Evolutionary conservation across 768 basidiomycete genomes (phyloP).

Genomic region (Polyporus arcularius): DNA sequence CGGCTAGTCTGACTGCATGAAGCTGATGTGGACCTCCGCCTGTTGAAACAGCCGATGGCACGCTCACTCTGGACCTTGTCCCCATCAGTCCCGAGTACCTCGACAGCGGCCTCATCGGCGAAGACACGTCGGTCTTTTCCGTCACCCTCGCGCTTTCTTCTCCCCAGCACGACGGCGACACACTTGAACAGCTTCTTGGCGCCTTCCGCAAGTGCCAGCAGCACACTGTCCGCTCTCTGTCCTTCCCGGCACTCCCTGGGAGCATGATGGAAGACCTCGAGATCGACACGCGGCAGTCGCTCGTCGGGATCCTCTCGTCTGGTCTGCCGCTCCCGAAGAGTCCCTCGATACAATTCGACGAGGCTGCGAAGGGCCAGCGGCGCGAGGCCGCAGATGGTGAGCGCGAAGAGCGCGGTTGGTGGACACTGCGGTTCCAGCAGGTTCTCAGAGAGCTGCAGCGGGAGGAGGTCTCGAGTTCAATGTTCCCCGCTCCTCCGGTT

Average conservation of each 20-base stretch:
- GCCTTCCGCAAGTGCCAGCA: constrained; percentile 56
- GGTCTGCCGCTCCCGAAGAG: constrained; percentile 69
- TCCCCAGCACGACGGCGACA: constrained; percentile 15
- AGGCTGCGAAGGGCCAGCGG: not conserved
- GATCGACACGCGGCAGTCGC: constrained; percentile 34
- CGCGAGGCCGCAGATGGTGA: constrained; percentile 37
- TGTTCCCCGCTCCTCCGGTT: not conserved
- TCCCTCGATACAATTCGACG: constrained; percentile 61
- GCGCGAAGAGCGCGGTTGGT: constrained; percentile 73
- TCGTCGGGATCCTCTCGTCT: constrained; percentile 42
- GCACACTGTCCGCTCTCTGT: constrained; percentile 46
- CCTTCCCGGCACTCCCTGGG: constrained; percentile 38
- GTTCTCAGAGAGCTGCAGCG: constrained; percentile 56
- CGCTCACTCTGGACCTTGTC: constrained; percentile 50
- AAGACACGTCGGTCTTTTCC: constrained; percentile 33
- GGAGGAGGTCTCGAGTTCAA: constrained; percentile 17
- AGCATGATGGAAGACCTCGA: constrained; percentile 32
- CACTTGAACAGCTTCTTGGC: constrained; percentile 30
- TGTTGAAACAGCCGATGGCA: constrained; percentile 6
- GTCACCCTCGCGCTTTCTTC: constrained; percentile 41
- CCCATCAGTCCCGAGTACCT: constrained; percentile 45
- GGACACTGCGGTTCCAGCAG: constrained; percentile 67
- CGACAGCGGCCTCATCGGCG: constrained; percentile 37
- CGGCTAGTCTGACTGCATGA: not conserved
- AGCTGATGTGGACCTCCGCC: not conserved